Evolutionary conservation across 129 eudicot genomes (phyloP).

Genomic region (Ambrosia artemisiifolia): DNA sequence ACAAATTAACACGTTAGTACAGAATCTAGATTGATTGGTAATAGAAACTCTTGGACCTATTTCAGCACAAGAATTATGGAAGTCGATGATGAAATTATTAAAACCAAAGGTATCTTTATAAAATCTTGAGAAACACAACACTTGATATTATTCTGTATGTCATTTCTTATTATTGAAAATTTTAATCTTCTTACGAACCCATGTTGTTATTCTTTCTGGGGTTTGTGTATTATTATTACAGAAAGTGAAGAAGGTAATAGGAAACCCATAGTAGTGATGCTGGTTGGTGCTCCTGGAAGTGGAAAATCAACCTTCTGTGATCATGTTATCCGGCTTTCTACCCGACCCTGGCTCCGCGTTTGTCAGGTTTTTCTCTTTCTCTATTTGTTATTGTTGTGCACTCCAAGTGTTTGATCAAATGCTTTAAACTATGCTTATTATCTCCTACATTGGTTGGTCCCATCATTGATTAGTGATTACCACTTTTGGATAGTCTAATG

Average conservation of each 20-base stretch:
- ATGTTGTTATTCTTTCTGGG: conserved; percentile 1
- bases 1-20: background rate
- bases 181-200: background rate
- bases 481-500: background rate
- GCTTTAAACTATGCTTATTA: conserved; percentile 10
- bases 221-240: conserved; percentile 4
- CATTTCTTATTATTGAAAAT: background rate
- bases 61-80: conserved; percentile 17
- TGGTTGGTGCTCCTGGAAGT: conserved; percentile 94
- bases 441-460: background rate
- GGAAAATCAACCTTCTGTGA: conserved; percentile 97
- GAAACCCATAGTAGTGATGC: conserved; percentile 54
- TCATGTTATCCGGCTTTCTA: conserved; percentile 50
- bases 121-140: background rate
- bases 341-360: conserved; percentile 84
- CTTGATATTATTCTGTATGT: background rate
- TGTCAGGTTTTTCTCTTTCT: conserved; percentile 61
- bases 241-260: conserved; percentile 41
- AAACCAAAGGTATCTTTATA: conserved; percentile 15
- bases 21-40: background rate
- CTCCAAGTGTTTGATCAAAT: conserved; percentile 41
- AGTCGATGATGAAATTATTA: conserved; percentile 25
- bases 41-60: too few relatives aligned
- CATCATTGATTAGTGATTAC: background rate
- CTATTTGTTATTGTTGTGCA: conserved; percentile 7